Evolutionary conservation across 2,329 filamentous ascomycete species (phyloP).

Genomic region (Paraphaeosphaeria minitans): DNA sequence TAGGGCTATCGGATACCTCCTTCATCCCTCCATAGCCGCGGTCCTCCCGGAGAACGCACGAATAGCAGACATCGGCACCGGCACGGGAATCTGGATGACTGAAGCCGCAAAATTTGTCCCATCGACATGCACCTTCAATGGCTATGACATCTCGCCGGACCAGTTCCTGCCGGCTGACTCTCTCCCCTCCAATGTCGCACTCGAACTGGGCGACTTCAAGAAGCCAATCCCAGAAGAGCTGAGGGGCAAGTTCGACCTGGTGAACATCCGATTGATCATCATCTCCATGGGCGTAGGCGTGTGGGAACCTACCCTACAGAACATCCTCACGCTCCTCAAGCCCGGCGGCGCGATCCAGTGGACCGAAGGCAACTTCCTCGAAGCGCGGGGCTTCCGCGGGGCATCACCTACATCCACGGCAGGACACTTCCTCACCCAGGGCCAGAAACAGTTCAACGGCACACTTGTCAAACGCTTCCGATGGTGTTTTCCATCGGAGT

Average conservation of each 20-base stretch:
- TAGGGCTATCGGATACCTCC: slow-evolving; percentile 34
- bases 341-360: slow-evolving; percentile 35
- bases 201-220: slow-evolving; percentile 33
- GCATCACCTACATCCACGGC: slow-evolving; percentile 8
- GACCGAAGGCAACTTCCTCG: slow-evolving; percentile 39
- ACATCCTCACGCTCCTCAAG: slow-evolving; percentile 35
- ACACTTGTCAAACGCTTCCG: slow-evolving; percentile 29
- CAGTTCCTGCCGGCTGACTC: slow-evolving; percentile 24
- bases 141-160: slow-evolving; percentile 36
- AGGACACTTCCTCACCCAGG: slow-evolving; percentile 27
- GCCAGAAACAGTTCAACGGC: slow-evolving; percentile 27
- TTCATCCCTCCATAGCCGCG: slow-evolving; percentile 27
- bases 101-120: slow-evolving; percentile 28
- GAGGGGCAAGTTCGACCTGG: slow-evolving; percentile 33
- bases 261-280: slow-evolving; percentile 39
- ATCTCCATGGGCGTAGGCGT: slow-evolving; percentile 32
- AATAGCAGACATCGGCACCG: slow-evolving; percentile 39
- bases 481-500: slow-evolving; percentile 32
- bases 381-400: slow-evolving; percentile 29
- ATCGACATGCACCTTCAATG: slow-evolving; percentile 28
- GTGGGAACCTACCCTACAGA: slow-evolving; percentile 29
- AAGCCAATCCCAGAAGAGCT: slow-evolving; percentile 32
- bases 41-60: slow-evolving; percentile 26
- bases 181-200: slow-evolving; percentile 29
- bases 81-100: slow-evolving; percentile 38